Conservation (phyloP, 305 asterid species). For the Fraxinus paxiana region DNA sequence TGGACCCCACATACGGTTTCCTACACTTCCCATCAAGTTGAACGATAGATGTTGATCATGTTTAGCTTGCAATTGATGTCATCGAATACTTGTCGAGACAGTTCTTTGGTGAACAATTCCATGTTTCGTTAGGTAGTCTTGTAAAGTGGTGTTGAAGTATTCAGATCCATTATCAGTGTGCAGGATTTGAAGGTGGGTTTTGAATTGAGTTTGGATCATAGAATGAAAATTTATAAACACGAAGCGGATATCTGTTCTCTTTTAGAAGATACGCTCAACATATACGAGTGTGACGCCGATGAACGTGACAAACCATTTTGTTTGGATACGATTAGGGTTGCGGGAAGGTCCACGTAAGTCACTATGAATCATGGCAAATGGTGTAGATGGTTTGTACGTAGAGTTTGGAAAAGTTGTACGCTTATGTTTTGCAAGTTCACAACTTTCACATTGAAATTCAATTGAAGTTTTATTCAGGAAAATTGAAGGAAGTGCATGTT, state of each 20-base stretch:
- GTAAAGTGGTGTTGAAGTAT: not conserved
- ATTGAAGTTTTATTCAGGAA: not conserved
- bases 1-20: not conserved
- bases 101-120: not conserved
- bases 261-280: not conserved
- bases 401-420: not conserved
- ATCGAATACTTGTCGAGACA: not conserved
- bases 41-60: not conserved
- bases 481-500: not conserved
- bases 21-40: not conserved
- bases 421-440: not conserved
- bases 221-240: no score
- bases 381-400: not conserved
- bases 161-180: not conserved
- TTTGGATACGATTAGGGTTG: not conserved
- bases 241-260: not conserved
- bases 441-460: not conserved
- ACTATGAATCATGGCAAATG: no score
- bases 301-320: not conserved
- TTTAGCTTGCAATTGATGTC: not conserved
- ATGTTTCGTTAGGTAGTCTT: not conserved
- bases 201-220: not conserved
- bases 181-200: not conserved
- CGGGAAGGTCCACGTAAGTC: not conserved
- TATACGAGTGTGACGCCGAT: not conserved